Conservation (phyloP, 2,329 filamentous ascomycete species). For the Botrytis fabae region DNA sequence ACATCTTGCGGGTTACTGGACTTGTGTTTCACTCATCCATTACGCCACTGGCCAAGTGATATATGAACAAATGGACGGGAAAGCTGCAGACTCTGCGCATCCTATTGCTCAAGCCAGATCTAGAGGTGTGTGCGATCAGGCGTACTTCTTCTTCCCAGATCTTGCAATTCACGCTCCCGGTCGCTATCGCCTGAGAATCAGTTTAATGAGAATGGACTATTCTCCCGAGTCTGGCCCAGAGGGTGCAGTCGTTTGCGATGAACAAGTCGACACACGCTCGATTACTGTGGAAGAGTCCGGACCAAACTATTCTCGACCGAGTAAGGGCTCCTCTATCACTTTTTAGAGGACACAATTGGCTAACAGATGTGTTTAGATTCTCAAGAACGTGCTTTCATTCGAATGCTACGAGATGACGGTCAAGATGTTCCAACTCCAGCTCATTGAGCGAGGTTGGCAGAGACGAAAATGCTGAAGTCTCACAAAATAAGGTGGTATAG, state of each 20-base stretch:
- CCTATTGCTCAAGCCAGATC: slow-evolving; percentile 31
- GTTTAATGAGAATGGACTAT: slow-evolving; percentile 39
- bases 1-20: slow-evolving; percentile 36
- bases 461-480: slow-evolving; percentile 4
- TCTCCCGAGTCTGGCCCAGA: slow-evolving; percentile 30
- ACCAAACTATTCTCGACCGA: slow-evolving; percentile 31
- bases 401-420: slow-evolving; percentile 36
- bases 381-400: slow-evolving; percentile 35
- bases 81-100: slow-evolving; percentile 37
- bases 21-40: slow-evolving; percentile 36
- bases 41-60: slow-evolving; percentile 34
- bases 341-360: slow-evolving; percentile 8
- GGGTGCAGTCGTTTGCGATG: slow-evolving; percentile 31
- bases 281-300: slow-evolving; percentile 34
- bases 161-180: slow-evolving; percentile 37
- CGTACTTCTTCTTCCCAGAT: slow-evolving; percentile 40
- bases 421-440: slow-evolving; percentile 29
- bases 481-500: slow-evolving; percentile 17
- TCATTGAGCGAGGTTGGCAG: slow-evolving; percentile 15
- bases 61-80: slow-evolving; percentile 35
- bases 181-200: slow-evolving; percentile 36
- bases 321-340: slow-evolving; percentile 28
- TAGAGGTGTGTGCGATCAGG: slow-evolving; percentile 29
- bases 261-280: slow-evolving; percentile 36
- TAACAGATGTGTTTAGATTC: slow-evolving; percentile 32